Percentiles rank a stretch among this genome's conserved stretches.
Conservation (phyloP, 202 grass and related monocot species). For the Musa balbisiana region DNA sequence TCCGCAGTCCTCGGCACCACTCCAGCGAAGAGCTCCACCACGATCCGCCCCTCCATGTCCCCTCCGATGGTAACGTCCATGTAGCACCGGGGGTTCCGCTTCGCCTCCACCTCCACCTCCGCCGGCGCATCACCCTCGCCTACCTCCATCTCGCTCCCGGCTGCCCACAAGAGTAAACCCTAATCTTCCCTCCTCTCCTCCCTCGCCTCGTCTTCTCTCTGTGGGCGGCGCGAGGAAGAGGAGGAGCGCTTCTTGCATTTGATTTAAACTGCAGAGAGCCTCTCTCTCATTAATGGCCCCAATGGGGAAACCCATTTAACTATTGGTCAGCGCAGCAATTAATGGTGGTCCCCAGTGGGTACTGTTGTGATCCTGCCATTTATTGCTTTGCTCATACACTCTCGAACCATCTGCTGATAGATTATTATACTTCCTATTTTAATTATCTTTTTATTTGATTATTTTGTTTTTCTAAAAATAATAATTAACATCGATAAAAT, state of each 20-base stretch:
- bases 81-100: slow-evolving; percentile 62
- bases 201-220: neutral
- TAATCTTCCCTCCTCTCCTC: neutral
- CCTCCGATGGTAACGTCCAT: slow-evolving; percentile 76
- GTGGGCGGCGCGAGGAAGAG: too few relatives aligned
- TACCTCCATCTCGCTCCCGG: slow-evolving; percentile 34
- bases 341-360: neutral
- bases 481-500: too few relatives aligned
- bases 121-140: slow-evolving; percentile 17
- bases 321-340: neutral
- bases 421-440: neutral
- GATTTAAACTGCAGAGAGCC: neutral
- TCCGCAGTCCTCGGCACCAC: slow-evolving; percentile 63
- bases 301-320: neutral
- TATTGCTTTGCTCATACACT: neutral
- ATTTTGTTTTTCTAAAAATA: too few relatives aligned
- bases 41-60: slow-evolving; percentile 79
- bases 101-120: slow-evolving; percentile 4
- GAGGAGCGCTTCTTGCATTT: neutral
- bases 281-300: neutral
- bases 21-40: slow-evolving; percentile 64
- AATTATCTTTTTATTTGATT: too few relatives aligned
- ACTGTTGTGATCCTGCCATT: neutral
- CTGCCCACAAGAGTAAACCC: neutral
- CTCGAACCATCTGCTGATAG: neutral